Base-by-base conservation (phyloP, 2,329 filamentous ascomycete species). In the Talaromyces sp. region DNA sequence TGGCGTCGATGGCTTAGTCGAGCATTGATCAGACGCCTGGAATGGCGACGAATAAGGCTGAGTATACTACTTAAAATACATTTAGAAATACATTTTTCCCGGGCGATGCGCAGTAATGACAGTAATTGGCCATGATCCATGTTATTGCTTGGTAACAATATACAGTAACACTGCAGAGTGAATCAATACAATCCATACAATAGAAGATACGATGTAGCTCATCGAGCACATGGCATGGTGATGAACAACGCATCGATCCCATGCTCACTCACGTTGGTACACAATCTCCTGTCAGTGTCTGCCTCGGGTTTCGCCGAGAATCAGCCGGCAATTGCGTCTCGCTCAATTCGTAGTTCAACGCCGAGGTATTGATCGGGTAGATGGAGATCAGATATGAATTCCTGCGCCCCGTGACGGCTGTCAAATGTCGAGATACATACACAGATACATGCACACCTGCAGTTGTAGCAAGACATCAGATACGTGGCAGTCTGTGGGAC, bases 401-500 rank as follows among this genome's bases (percentile, higher is more conserved):
- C 6, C 6, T 31, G 35, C 14, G 22, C 56, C 56, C 45, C 56
- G 56, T 59, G 56, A 59, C 37, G 56, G 56, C 56, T 59, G 56
- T 59, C 37, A 41, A 41, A 41, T 43, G 24, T 31, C 24, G 13
- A 59, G 22, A 14, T 50, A 50, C 47, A 50, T 50, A 13, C 35
- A 37, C 35, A 37, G 5, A 11, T 31, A 24, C 45, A 47, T 24
- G 14, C 41, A 47, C 11, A 24, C 45, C 14, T 50, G 47, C 56
- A 41, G 13, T 43, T 31, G 56, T n/a, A 58, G 56, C 35, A 41
- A 58, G 56, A 59, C 56, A 22, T 37, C 11, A 61, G 35, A 35
- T 61, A 61, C 59, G 59, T 61, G 59, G 59, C 59, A 61, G 43
- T 50, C 59, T 52, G 59, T 61, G 59, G 47, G 33, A 61, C 45